Base-by-base conservation (phyloP, 305 asterid species). In the Fraxinus ornus region DNA sequence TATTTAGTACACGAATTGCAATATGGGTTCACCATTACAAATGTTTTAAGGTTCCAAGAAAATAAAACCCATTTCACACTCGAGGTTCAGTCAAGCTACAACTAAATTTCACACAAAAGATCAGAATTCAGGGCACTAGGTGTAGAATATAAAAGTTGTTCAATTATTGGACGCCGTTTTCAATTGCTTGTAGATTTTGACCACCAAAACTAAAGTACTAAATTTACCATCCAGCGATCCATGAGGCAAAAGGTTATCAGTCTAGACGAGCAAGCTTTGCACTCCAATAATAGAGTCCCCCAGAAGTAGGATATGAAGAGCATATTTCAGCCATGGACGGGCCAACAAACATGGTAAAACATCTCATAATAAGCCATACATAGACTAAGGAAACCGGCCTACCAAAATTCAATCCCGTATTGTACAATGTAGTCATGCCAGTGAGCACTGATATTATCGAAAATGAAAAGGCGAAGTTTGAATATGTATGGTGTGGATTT, bases 211-310 rank as follows among this genome's bases (percentile, higher is more conserved):
- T 36, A 36, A 36, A 36, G 9, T 36, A 36, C 41, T 36, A 36
- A 7, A 36, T 36, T 36, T 36, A 36, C 98, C 99, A 95, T 90
- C 98, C 98, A 84, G 98, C 94, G 77, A 92, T 86, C 99, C 99
- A 95, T 3, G 99, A 93, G 83, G 98, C 98, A 85, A 95, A 94
- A 72, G 99, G 97, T 0, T 98, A 98, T 98, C 98, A 93, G 32
- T 24, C 70, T 19, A 97, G 94, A 84, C 99, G 97, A 72, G 98
- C 97, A 82, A 95, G 99, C 87, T 78, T 95, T 2, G 99, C 99
- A 76, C 98, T 95, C 99, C 99, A 95, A 49, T 92, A 95, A 87
- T 95, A 95, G 71, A 95, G 98, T 5, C 98, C 97, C 19, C 99
- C 99, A 79, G 99, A 94, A 37, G 98, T 95, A 72, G 98, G 99